Percentiles rank a stretch among this genome's conserved stretches.
Conservation (phyloP, 2,329 filamentous ascomycete species). For the Colletotrichum tamarilloi region DNA sequence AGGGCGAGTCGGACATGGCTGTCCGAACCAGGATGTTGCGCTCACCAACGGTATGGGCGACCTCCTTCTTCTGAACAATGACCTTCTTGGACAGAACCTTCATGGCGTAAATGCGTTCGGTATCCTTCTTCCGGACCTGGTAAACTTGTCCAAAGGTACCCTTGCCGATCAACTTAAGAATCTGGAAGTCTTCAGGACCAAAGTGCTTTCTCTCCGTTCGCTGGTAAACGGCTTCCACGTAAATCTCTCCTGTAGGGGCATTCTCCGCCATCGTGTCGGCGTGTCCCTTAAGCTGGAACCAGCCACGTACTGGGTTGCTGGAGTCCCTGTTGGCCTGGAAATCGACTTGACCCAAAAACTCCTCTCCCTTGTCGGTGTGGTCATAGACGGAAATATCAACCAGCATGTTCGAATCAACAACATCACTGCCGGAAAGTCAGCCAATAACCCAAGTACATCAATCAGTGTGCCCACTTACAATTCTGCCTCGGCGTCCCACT, state of each 20-base stretch:
- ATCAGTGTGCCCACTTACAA: slow-evolving; percentile 75
- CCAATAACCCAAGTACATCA: neutral
- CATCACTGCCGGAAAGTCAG: slow-evolving; percentile 71
- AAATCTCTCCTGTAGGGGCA: slow-evolving; percentile 86
- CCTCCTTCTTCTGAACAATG: slow-evolving; percentile 99
- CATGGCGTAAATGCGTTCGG: slow-evolving; percentile 96
- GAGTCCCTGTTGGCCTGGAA: slow-evolving; percentile 75
- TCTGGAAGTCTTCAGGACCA: slow-evolving; percentile 95
- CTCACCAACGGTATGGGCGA: slow-evolving; percentile 96
- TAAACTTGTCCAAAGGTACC: slow-evolving; percentile 99
- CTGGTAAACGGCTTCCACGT: slow-evolving; percentile 87
- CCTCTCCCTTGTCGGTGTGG: slow-evolving; percentile 80
- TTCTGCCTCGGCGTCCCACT: slow-evolving; percentile 94
- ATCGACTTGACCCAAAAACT: slow-evolving; percentile 91
- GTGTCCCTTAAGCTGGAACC: slow-evolving; percentile 85
- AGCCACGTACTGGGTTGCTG: slow-evolving; percentile 80
- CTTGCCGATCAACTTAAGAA: slow-evolving; percentile 95
- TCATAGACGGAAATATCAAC: slow-evolving; percentile 97
- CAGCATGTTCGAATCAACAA: slow-evolving; percentile 89
- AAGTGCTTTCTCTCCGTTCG: slow-evolving; percentile 90
- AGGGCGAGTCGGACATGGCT: slow-evolving; percentile 93
- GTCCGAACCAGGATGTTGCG: slow-evolving; percentile 97
- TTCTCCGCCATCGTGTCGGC: slow-evolving; percentile 78
- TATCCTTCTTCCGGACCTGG: slow-evolving; percentile 97
- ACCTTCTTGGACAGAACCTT: slow-evolving; percentile 99